Conservation (phyloP, 257 asterid species). For the Lycium ferocissimum region DNA sequence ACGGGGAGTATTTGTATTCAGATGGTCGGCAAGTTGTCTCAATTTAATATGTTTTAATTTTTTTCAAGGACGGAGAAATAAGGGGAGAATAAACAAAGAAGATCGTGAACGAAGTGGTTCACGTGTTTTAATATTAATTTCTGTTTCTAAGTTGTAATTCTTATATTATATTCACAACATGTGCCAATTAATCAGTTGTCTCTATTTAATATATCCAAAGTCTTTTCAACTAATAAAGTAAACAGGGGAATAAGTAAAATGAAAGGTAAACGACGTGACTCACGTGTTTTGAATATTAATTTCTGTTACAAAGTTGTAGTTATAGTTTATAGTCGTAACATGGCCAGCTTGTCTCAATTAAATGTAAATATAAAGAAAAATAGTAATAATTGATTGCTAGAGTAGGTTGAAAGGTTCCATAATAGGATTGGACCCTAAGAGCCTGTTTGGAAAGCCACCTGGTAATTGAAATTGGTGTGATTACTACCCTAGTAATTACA, state of each 20-base stretch:
- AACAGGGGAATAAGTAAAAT: background rate
- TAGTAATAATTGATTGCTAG: background rate
- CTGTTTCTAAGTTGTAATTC: background rate
- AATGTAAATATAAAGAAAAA: background rate
- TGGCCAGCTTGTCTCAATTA: slow-evolving; percentile 13
- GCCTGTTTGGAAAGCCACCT: too few species aligned
- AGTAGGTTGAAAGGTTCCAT: slow-evolving; percentile 7
- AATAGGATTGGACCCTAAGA: background rate
- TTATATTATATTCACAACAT: background rate
- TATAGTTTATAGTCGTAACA: background rate
- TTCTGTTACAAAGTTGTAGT: background rate
- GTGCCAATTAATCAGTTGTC: background rate
- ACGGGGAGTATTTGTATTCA: too few species aligned
- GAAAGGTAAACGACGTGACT: slow-evolving; percentile 3
- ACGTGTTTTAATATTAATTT: background rate
- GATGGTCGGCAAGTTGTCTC: too few species aligned
- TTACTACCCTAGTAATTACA: too few species aligned
- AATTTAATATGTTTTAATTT: background rate
- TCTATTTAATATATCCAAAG: background rate
- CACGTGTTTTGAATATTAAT: slow-evolving; percentile 1
- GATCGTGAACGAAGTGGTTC: background rate
- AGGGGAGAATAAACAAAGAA: background rate
- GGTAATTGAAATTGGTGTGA: too few species aligned
- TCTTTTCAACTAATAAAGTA: background rate
- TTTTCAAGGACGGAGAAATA: background rate